Evolutionary conservation across 441 rosid genomes (phyloP), one percentile per base, ranked within the genome.

Genomic region (Erodium moschatum): DNA sequence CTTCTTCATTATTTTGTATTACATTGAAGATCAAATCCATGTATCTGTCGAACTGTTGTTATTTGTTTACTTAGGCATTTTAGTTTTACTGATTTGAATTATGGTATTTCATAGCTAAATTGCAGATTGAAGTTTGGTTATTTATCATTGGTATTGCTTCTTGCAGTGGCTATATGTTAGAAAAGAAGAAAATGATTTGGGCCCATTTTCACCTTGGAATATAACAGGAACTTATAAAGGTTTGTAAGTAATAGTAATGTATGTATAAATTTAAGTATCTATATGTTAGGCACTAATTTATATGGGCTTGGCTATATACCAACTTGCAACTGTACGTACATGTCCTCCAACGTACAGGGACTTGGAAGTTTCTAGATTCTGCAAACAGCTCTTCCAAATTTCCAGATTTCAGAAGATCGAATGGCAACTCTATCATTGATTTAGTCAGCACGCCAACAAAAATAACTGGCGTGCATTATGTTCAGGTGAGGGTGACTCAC

Each of bases 141-240:
- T 29, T 66, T 62, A 4, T 67, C 56, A 13, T 74, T 72, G 31
- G 6, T 73, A 7, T 71, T 81, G 65, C 68, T 82, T 83, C 62
- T 83, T 83, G 83, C 85, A 94, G 98, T 85, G 92, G 96, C 84
- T 89, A 58, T 79, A 81, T 74, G 84, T 84, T 33, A 85, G 79
- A 76, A 91, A 83, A 74, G 94, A 82, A 33, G 86, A 83, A 72
- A 83, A 65, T 65, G 90, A 84, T 67, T 73, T 85, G 72, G 97
- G 96, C 68, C 85, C 96, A 18, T 85, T 82, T 70, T 72, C 90
- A 9, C 81, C 81, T 2, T 94, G 97, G 98, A 94, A 94, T 74
- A 88, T 94, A 72, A 91, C 97, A 10, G 98, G 98, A 83, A 91
- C 98, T 68, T 94, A 91, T 80, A 82, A 88, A 91, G 98, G 98